These are phyloP conservation scores for Candida sonorensis DNA, from an alignment of 805 yeast species.

Conservation along the genomic window DNA sequence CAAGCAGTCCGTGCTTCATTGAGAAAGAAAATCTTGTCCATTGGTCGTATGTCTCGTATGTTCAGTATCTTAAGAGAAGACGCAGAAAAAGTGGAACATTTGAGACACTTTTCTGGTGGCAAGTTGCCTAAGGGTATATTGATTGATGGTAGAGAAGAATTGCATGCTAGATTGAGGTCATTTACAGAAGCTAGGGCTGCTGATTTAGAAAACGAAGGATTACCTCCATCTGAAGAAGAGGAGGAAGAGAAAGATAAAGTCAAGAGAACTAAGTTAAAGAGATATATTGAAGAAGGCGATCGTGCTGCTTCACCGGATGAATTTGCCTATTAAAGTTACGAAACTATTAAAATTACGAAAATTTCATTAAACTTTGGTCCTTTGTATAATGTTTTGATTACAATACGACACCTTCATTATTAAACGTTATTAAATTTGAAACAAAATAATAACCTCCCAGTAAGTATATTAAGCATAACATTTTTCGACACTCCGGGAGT, in stretches of 20 bases:
- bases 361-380: no score
- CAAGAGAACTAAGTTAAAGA: conserved; percentile 36
- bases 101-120: conserved; percentile 71
- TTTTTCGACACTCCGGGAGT: conserved; percentile 34
- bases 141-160: conserved; percentile 75
- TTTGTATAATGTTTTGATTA: no score
- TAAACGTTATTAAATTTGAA: no score
- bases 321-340: neutral
- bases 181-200: conserved; percentile 81
- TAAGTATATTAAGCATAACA: conserved; percentile 32
- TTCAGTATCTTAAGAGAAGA: conserved; percentile 83
- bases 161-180: conserved; percentile 56
- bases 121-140: conserved; percentile 79
- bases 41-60: conserved; percentile 91
- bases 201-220: conserved; percentile 76
- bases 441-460: no score
- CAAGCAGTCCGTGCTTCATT: conserved; percentile 31
- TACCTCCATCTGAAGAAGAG: conserved; percentile 77
- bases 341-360: no score
- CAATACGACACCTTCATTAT: no score
- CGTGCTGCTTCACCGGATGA: conserved; percentile 8
- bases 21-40: conserved; percentile 80
- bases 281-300: conserved; percentile 25
- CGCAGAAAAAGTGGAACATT: conserved; percentile 74
- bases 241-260: conserved; percentile 37